phyloP scores from a whole-genome alignment of 1,284 basidiomycete species.

The Papiliotrema nemorosa region DNA sequence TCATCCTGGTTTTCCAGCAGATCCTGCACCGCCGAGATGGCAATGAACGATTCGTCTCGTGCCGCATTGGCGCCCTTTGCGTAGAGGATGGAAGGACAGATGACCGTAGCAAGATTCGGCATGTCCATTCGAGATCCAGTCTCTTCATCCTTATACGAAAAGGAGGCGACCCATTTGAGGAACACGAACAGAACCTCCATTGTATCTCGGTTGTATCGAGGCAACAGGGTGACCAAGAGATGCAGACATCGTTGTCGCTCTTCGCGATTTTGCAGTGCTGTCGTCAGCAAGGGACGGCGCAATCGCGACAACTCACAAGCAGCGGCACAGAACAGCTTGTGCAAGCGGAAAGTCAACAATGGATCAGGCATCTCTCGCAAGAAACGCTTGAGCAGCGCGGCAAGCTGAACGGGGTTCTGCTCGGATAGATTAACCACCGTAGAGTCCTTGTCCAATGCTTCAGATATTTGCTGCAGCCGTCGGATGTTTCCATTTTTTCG shows the following conservation, averaged over 20 bases:
- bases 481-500: conserved; percentile 97
- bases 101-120: conserved; percentile 93
- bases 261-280: conserved; percentile 69
- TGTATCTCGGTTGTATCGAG: conserved; percentile 91
- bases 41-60: conserved; percentile 89
- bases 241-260: conserved; percentile 83
- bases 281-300: conserved; percentile 5
- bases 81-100: conserved; percentile 90
- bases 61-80: conserved; percentile 81
- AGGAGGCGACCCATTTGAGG: conserved; percentile 98
- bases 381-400: conserved; percentile 95
- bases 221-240: conserved; percentile 79
- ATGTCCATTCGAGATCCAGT: conserved; percentile 99
- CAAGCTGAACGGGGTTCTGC: conserved; percentile 96
- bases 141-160: conserved; percentile 96
- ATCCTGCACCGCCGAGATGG: conserved; percentile 77
- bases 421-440: conserved; percentile 83
- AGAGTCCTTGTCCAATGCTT: conserved; percentile 89
- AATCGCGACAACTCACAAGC: conserved; percentile 72
- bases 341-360: conserved; percentile 88
- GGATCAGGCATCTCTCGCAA: conserved; percentile 95
- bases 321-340: conserved; percentile 81
- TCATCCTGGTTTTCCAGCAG: conserved; percentile 92
- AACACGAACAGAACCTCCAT: conserved; percentile 98
- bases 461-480: conserved; percentile 81